A percentile compares a stretch with the other conserved stretches of the same genome.
Conservation (phyloP, 352 stramenopile genomes). For the Blastocystis sp. region DNA sequence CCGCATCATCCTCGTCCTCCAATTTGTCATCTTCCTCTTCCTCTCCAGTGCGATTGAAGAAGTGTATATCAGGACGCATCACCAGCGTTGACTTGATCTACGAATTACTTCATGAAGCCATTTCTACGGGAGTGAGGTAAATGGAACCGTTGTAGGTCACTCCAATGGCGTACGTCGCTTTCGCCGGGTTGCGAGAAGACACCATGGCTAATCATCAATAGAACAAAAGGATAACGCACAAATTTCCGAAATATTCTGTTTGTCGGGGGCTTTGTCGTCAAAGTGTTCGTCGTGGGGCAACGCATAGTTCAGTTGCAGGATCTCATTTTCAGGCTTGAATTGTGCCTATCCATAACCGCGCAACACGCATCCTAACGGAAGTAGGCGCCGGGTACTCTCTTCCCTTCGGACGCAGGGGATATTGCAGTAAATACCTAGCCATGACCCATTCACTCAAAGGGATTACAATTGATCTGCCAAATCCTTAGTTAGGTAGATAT, state of each 20-base stretch:
- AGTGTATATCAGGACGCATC: slow-evolving; percentile 67
- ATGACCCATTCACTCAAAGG: not conserved
- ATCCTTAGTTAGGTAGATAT: slow-evolving; percentile 68
- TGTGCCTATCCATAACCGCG: slow-evolving; percentile 10
- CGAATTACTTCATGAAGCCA: not conserved
- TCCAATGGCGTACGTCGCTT: slow-evolving; percentile 64
- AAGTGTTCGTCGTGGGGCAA: slow-evolving; percentile 66
- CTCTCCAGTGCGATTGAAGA: not conserved
- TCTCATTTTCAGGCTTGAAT: slow-evolving; percentile 67
- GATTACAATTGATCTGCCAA: slow-evolving; percentile 58
- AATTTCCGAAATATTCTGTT: slow-evolving; percentile 60
- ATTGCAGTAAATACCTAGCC: slow-evolving; percentile 63
- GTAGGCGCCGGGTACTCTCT: slow-evolving; percentile 39
- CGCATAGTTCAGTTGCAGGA: slow-evolving; percentile 44
- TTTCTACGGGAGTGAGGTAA: slow-evolving; percentile 39
- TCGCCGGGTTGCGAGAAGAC: slow-evolving; percentile 52
- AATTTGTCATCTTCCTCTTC: slow-evolving; percentile 44
- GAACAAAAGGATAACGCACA: not conserved
- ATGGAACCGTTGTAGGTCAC: slow-evolving; percentile 64
- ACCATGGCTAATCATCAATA: slow-evolving; percentile 1
- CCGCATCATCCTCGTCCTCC: slow-evolving; percentile 8
- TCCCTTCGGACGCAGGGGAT: slow-evolving; percentile 64
- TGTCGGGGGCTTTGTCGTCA: slow-evolving; percentile 51
- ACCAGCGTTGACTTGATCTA: slow-evolving; percentile 65
- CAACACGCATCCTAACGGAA: not conserved